Evolutionary conservation across 2,329 filamentous ascomycete genomes (phyloP), one percentile per base, ranked within the genome.

Genomic region (Xylariaceae sp.): DNA sequence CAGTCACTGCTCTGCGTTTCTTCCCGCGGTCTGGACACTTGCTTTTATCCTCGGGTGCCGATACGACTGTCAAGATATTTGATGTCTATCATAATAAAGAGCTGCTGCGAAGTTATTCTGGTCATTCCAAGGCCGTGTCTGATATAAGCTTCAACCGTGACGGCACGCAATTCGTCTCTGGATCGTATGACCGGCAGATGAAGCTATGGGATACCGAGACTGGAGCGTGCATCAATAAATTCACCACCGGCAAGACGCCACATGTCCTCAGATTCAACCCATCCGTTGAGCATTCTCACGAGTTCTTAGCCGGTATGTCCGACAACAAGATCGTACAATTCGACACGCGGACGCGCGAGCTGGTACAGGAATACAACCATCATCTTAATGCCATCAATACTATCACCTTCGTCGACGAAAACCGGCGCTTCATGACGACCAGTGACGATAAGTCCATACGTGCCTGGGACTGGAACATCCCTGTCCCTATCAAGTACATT

Each of bases 291-390:
- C 82, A 85, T 55, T 80, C 84, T 7, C 86, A 93, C 64, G 92
- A 97, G 66, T 98, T 98, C 67, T 70, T 98, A 45, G 91, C 90
- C 1, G 93, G 93, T 60, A 94, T 97, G 88, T 93, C 88, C 29
- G 92, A 98, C 68, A 98, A 98, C 75, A 96, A 96, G 74, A 98
- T 98, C 57, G 79, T 98, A 34, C 93, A 98, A 64, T 98, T 94
- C 67, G 93, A 98, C 67, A 91, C 84, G 2, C 81, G 94, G 22
- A 83, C 84, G 6, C 70, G 75, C 55, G 83, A 94, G 59, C 77
- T 93, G 47, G 87, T 95, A 11, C 94, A 98, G 64, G 93, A 97
- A 72, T 98, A 98, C 70, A 92, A 98, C 63, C 93, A 98, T 67
- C 93, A 98, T 66, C 73, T 98, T 51, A 93, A 90, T n/a, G 89